phyloP scores from a whole-genome alignment of 2,329 filamentous ascomycete species.

The Teratosphaeria pseudoeucalypti region DNA sequence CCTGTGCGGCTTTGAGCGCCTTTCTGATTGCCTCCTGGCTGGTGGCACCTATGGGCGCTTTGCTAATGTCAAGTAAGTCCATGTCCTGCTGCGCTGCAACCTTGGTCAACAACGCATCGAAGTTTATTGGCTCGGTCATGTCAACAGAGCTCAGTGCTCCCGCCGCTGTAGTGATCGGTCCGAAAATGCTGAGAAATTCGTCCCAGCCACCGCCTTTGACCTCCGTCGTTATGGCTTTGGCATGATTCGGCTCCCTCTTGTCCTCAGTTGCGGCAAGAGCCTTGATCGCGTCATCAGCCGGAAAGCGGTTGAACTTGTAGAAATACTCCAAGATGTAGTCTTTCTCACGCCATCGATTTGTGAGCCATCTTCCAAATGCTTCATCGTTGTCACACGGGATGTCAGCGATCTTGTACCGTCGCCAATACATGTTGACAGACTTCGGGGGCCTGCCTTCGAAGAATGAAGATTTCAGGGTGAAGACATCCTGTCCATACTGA shows the following conservation, averaged over 20 bases:
- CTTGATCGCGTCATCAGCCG: conserved; percentile 45
- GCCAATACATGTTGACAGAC: conserved; percentile 95
- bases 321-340: conserved; percentile 81
- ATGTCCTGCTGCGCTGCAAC: conserved; percentile 24
- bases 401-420: conserved; percentile 66
- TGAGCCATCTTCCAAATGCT: conserved; percentile 74
- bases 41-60: conserved; percentile 16
- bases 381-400: conserved; percentile 69
- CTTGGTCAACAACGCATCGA: conserved; percentile 24
- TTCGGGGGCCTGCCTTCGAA: conserved; percentile 82
- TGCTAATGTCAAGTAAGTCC: conserved; percentile 18
- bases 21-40: conserved; percentile 22
- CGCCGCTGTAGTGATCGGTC: conserved; percentile 40
- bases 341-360: conserved; percentile 83
- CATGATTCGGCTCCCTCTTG: conserved; percentile 27
- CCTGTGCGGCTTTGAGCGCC: conserved; percentile 22
- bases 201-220: conserved; percentile 41
- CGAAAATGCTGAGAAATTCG: conserved; percentile 43
- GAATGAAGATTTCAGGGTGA: conserved; percentile 77
- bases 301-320: conserved; percentile 63
- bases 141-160: conserved; percentile 38
- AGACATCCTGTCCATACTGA: conserved; percentile 81
- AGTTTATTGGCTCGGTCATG: conserved; percentile 26
- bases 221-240: conserved; percentile 38
- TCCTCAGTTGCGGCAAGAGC: conserved; percentile 29